Evolutionary conservation across 1,139 yeast species (phyloP).

Genomic region (Geotrichum citri-aurantii): DNA sequence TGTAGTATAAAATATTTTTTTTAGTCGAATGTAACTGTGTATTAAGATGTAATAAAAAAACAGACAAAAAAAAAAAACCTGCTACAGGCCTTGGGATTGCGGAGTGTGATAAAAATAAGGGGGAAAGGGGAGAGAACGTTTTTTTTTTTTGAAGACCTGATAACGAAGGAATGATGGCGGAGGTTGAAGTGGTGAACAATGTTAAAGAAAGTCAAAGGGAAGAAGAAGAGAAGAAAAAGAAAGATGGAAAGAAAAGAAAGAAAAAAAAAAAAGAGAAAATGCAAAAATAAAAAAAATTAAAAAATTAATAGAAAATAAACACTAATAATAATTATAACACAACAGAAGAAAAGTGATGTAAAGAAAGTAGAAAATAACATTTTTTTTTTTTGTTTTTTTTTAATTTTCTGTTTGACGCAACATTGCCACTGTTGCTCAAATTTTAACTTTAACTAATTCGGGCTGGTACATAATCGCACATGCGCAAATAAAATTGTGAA

Average conservation of each 20-base stretch:
- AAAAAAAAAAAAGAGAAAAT: not conserved
- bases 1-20: not conserved
- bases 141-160: too few relatives aligned
- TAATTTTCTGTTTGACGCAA: too few relatives aligned
- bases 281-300: not conserved
- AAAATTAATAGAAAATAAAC: not conserved
- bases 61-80: not conserved
- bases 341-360: not conserved
- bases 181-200: not conserved
- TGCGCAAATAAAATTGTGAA: not conserved
- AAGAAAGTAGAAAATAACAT: not conserved
- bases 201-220: not conserved
- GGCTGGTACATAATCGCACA: not conserved
- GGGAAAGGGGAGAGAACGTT: too few relatives aligned
- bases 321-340: not conserved
- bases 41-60: too few relatives aligned
- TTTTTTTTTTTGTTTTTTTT: too few relatives aligned
- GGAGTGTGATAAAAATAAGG: not conserved
- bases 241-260: not conserved
- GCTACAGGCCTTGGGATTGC: not conserved
- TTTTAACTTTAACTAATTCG: not conserved
- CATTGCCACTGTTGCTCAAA: conserved; percentile 5
- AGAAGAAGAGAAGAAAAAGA: not conserved
- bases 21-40: too few relatives aligned
- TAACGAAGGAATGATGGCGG: not conserved